Evolutionary conservation across 192 early-diverging fungal genomes (phyloP), one percentile per base, ranked within the genome.

Genomic region (Coemansia sp.): DNA sequence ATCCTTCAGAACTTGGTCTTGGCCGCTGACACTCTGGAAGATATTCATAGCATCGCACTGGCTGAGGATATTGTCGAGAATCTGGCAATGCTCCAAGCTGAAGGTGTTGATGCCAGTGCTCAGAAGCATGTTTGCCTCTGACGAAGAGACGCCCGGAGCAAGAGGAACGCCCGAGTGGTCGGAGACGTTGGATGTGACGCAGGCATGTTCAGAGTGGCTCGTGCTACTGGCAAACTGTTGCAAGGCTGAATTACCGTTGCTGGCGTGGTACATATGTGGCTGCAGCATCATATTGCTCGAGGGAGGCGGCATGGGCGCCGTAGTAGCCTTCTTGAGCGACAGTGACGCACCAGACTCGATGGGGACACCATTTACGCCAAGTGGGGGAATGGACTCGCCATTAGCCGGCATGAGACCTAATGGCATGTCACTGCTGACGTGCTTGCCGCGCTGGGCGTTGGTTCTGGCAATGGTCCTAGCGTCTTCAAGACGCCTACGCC

Each of bases 391-490:
- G 2, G 55, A 32, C 55, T 61, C 37, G 37, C 9, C 59, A n/a
- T 35, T 23, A 16, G 35, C 37, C 6, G 59, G 9, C 35, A 61
- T 6, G 37, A 1, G 19, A 4, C 63, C 38, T 23, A n/a, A 17
- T 10, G 63, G 1, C 26, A 42, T 17, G 30, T 66, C 52, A 33
- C 28, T 67, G 19, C 21, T 64, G 35, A 55, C 60, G n/a, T 62
- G 52, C 33, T 73, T 64, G 46, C 49, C 69, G 33, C 80, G 80
- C 21, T 67, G 69, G 3, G 73, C 80, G 43, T 78, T 73, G 0
- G 76, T 83, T 61, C 70, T 70, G 66, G 75, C 77, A 26, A 83
- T 83, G 19, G 77, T 83, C 57, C 70, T 75, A 33, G 75, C 61
- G 49, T 83, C 80, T 17, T 78, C 73, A 33, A 83, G 64, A 39